These are phyloP conservation scores for Filosporella fistucella DNA, from an alignment of 495 filamentous ascomycete species.

Conservation along the genomic window DNA sequence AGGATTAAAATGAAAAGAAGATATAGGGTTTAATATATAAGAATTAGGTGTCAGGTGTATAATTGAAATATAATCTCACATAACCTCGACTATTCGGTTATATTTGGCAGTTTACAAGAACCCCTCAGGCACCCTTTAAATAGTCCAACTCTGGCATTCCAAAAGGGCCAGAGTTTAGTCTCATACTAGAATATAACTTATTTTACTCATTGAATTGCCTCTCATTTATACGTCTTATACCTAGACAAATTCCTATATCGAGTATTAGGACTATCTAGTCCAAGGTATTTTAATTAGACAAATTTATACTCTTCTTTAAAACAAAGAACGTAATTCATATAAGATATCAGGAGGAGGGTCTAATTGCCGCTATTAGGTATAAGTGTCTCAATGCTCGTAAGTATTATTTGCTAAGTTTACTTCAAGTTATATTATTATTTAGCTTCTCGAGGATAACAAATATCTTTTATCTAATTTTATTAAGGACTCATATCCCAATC, in stretches of 20 bases:
- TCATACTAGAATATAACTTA: no score
- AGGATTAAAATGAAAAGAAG: no score
- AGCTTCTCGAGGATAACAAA: constrained; percentile 5
- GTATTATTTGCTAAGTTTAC: neutral
- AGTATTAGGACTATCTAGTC: constrained; percentile 15
- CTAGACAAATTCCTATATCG: constrained; percentile 10
- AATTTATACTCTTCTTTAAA: constrained; percentile 7
- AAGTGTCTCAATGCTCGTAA: constrained; percentile 7
- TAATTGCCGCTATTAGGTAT: constrained; percentile 18
- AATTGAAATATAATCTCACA: no score
- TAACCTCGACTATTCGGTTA: no score
- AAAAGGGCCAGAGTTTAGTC: no score
- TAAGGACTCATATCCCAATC: constrained; percentile 1
- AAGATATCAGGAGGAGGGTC: constrained; percentile 17
- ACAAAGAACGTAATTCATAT: constrained; percentile 12
- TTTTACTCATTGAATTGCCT: no score
- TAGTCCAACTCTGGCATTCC: no score
- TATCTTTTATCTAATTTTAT: neutral
- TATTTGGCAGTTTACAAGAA: no score
- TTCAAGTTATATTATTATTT: constrained; percentile 3
- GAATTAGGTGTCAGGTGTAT: no score
- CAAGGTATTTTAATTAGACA: constrained; percentile 3
- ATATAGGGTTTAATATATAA: no score
- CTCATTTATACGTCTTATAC: no score
- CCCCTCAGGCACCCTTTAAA: no score